phyloP scores from a whole-genome alignment of 2,329 filamentous ascomycete species.

The Phyllosticta ampelicida region DNA sequence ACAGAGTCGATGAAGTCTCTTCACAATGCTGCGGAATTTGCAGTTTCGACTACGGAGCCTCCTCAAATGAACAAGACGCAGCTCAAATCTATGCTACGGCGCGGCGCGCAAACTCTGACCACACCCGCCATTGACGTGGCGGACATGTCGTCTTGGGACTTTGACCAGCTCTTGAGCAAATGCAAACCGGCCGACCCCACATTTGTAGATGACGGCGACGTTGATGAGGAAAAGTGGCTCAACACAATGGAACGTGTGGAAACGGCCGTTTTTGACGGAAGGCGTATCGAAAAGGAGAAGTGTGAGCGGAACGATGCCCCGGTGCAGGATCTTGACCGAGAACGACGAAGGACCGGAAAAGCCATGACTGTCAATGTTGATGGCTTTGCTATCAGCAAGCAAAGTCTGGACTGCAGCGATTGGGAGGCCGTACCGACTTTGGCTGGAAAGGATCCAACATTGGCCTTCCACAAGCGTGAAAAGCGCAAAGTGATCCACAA shows the following conservation, averaged over 20 bases:
- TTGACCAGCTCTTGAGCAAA: conserved; percentile 42
- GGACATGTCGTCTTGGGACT: conserved; percentile 49
- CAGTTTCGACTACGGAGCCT: conserved; percentile 27
- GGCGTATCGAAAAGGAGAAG: conserved; percentile 34
- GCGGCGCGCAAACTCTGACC: conserved; percentile 43
- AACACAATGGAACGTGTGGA: conserved; percentile 47
- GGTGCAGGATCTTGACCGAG: conserved; percentile 24
- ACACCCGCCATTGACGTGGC: conserved; percentile 43
- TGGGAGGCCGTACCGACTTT: conserved; percentile 50
- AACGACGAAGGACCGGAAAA: conserved; percentile 44
- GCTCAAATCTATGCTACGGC: conserved; percentile 44
- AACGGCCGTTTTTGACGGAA: conserved; percentile 47
- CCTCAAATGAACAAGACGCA: conserved; percentile 43
- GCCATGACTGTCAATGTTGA: conserved; percentile 47
- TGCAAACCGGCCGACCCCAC: conserved; percentile 38
- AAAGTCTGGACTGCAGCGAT: conserved; percentile 41
- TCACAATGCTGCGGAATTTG: conserved; percentile 23
- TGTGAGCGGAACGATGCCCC: conserved; percentile 5
- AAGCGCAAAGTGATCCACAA: conserved; percentile 39
- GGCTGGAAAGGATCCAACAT: conserved; percentile 43
- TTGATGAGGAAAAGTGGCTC: conserved; percentile 47
- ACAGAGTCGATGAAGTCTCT: conserved; percentile 48
- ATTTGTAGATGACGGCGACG: conserved; percentile 23
- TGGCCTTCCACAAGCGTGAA: conserved; percentile 38
- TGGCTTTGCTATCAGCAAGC: conserved; percentile 46